Evolutionary conservation across 202 grass and related monocot genomes (phyloP), one percentile per base, ranked within the genome.

Genomic region (Zoysia matrella): DNA sequence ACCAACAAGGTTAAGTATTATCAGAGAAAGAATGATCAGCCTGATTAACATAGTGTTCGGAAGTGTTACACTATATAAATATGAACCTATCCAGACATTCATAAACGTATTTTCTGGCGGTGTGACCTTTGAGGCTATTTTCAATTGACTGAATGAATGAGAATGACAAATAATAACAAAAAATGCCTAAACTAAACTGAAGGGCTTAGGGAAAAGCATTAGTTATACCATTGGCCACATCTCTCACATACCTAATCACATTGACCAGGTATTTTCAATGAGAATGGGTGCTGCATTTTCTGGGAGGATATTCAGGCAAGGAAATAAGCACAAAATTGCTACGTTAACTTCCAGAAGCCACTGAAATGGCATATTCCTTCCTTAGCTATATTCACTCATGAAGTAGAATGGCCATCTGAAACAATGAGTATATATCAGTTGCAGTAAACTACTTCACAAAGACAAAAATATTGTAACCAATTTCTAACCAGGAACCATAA

Each of bases 131-230:
- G 8, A 64, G 64, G 74, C 45, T 60, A 36, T 36, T 44, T 79
- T 83, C 75, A 87, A 89, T 78, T 74, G 65, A 72, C 71, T 75
- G 83, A 91, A 86, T 82, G 84, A 77, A 81, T 83, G 81, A 16
- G 73, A 76, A 77, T 83, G 78, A 6, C 77, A 56, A 56, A 74
- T 73, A 67, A 56, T 50, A 86, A 71, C n/a, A 78, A 88, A 80
- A 83, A 83, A 83, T 58, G 52, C 10, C 79, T 86, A 87, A 53
- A 78, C 61, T 89, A 77, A 85, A 79, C 74, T 5, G 50, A 16
- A 68, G 40, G 11, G 22, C 3, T 36, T 82, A 76, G 30, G 69
- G 51, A 66, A 86, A 85, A 57, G 64, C 48, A 69, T 64, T 62
- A 71, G 43, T 73, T 81, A 89, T 84, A 60, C 72, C 84, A 81